Evolutionary conservation across 345 rosid genomes (phyloP).

Genomic region (Anacardium occidentale): DNA sequence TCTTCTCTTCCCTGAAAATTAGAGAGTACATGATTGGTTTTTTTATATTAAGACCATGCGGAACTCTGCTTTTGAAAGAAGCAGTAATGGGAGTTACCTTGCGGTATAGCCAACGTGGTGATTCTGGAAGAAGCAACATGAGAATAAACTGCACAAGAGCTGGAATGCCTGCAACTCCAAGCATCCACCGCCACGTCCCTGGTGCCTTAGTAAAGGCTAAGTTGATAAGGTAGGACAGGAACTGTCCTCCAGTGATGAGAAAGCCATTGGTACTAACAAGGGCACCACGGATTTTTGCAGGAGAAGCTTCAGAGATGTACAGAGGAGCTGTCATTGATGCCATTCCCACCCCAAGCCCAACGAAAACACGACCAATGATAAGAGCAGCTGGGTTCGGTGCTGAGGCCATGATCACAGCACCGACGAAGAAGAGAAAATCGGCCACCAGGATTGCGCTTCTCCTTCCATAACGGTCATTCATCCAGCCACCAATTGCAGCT

Average conservation of each 20-base stretch:
- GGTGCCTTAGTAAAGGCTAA: constrained; percentile 65
- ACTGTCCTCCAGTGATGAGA: constrained; percentile 90
- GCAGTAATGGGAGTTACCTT: constrained; percentile 39
- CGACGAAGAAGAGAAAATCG: constrained; percentile 67
- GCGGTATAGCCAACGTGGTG: constrained; percentile 90
- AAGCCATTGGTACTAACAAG: constrained; percentile 82
- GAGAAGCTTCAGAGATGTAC: constrained; percentile 91
- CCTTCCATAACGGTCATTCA: constrained; percentile 69
- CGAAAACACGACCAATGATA: constrained; percentile 72
- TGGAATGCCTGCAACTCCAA: constrained; percentile 78
- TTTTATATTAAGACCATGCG: background rate
- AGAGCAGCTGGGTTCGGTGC: constrained; percentile 59
- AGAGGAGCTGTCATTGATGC: constrained; percentile 92
- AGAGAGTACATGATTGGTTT: background rate
- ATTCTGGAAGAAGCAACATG: constrained; percentile 78
- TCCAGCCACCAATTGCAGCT: constrained; percentile 85
- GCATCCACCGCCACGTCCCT: constrained; percentile 98
- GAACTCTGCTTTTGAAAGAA: background rate
- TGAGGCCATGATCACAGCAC: constrained; percentile 79
- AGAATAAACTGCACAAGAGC: constrained; percentile 73
- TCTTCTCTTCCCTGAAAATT: constrained; percentile 64
- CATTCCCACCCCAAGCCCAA: constrained; percentile 89
- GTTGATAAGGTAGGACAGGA: constrained; percentile 82
- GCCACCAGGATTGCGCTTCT: constrained; percentile 54
- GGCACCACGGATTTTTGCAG: constrained; percentile 82